Base-by-base conservation (phyloP, 306 rosid genomes). In the Comarum palustre region DNA sequence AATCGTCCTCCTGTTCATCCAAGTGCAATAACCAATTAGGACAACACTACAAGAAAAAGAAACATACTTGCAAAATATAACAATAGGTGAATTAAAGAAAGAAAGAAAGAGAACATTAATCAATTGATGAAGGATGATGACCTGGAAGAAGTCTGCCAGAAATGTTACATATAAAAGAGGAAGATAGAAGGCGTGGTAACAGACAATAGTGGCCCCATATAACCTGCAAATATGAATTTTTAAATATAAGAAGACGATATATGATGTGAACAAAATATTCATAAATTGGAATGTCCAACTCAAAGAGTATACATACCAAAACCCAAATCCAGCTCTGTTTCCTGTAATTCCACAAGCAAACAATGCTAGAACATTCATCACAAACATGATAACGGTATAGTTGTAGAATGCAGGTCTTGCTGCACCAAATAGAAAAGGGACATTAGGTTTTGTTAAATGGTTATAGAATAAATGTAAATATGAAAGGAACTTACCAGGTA, bases 341-440 rank as follows among this genome's bases (percentile, higher is more conserved):
- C 90, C 94, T 50, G 90, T 77, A 71, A 93, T 79, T 64, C 75
- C 93, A 60, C 94, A 91, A 67, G 97, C 87, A 79, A 93, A 82
- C 71, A 89, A 58, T 24, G 88, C 74, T 36, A 83, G 80, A 50
- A 82, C 85, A 71, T 93, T 93, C 73, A 81, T 65, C 67, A 75
- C 27, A 79, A 89, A 87, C 98, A 93, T 90, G 60, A 93, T 43
- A 52, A 59, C 86, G 5, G 93, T 90, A 68, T 93, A 93, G 69
- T 85, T 87, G 86, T 89, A 93, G 86, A 85, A 93, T 20, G 97
- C 89, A 77, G 98, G 98, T 82, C 97, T 89, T 70, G 98, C 98
- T 93, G 89, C 82, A 82, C 31, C 68, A 63, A 67, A 24, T 70
- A 55, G 31, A 76, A 29, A 27, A 32, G 57, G 68, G 57, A 36